These are phyloP conservation scores for Globisporangium echinulatum DNA, from an alignment of 352 stramenopile genomes.

Conservation along the genomic window DNA sequence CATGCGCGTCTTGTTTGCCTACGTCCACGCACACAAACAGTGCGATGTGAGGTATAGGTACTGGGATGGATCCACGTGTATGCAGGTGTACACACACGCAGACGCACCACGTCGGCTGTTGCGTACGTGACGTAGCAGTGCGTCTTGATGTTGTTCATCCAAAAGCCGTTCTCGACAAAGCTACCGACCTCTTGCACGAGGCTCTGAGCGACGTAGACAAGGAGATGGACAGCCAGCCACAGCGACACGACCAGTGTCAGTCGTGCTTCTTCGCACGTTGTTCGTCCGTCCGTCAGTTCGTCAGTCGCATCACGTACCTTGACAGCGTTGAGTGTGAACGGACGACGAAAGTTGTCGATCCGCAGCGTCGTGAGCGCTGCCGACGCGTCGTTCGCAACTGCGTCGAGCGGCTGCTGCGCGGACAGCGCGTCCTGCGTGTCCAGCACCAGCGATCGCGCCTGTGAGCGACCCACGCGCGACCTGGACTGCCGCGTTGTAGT, in stretches of 20 bases:
- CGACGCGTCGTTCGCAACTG: too few relatives aligned
- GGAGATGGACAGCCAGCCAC: too few relatives aligned
- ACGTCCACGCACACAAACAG: neutral
- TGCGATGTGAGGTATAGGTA: too few relatives aligned
- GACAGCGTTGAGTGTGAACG: conserved; percentile 71
- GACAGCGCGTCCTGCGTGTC: too few relatives aligned
- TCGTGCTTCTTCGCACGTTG: neutral
- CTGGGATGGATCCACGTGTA: too few relatives aligned
- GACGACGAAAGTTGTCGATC: conserved; percentile 68
- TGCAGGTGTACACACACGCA: too few relatives aligned
- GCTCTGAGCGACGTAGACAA: conserved; percentile 13
- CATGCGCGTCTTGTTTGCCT: conserved; percentile 44
- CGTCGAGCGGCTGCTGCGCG: too few relatives aligned
- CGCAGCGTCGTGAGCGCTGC: conserved; percentile 22
- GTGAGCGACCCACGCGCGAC: too few relatives aligned
- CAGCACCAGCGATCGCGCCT: too few relatives aligned
- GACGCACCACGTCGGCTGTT: conserved; percentile 34
- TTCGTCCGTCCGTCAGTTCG: neutral
- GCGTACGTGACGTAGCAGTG: conserved; percentile 81
- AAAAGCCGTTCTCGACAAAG: conserved; percentile 75
- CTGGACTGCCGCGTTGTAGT: too few relatives aligned
- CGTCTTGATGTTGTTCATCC: conserved; percentile 87
- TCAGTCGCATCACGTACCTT: conserved; percentile 28
- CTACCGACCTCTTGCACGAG: conserved; percentile 45
- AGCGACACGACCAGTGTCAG: too few relatives aligned